These are phyloP conservation scores for Tolypocladium sp. DNA, from an alignment of 2,329 filamentous ascomycete genomes.

Conservation along the genomic window DNA sequence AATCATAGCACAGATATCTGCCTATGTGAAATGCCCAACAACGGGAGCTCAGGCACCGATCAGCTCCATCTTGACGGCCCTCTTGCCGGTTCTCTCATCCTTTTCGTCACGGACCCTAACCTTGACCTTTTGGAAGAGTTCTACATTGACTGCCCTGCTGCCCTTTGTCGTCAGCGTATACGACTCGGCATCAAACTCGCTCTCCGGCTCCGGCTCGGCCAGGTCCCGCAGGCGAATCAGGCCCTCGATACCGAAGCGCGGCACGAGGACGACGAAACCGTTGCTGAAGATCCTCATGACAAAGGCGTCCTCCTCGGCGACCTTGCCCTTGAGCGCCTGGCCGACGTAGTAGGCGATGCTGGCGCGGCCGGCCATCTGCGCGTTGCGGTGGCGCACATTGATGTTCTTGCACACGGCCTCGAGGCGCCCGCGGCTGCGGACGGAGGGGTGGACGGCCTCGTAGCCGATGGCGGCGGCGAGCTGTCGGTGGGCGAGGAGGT, in stretches of 20 bases:
- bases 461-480: conserved; percentile 93
- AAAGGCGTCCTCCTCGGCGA: conserved; percentile 80
- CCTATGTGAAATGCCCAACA: conserved; percentile 3
- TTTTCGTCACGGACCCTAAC: conserved; percentile 88
- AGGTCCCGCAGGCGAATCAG: conserved; percentile 81
- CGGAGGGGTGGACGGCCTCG: conserved; percentile 70
- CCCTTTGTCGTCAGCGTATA: conserved; percentile 62
- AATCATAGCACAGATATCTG: conserved; percentile 5
- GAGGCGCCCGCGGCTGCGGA: conserved; percentile 74
- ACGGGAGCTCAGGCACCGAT: conserved; percentile 22
- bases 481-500: conserved; percentile 88
- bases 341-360: conserved; percentile 98
- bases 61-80: conserved; percentile 72
- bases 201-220: conserved; percentile 66
- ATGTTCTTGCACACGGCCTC: conserved; percentile 97
- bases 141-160: conserved; percentile 50
- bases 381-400: conserved; percentile 94
- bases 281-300: conserved; percentile 97
- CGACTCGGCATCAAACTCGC: conserved; percentile 75
- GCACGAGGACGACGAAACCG: conserved; percentile 93
- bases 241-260: conserved; percentile 89
- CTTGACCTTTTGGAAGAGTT: conserved; percentile 85
- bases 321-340: conserved; percentile 75
- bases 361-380: conserved; percentile 87
- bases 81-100: conserved; percentile 93